A percentile compares a stretch with the other conserved stretches of the same genome.
Conservation (phyloP, 768 basidiomycete genomes). For the Mycena belliarum region DNA sequence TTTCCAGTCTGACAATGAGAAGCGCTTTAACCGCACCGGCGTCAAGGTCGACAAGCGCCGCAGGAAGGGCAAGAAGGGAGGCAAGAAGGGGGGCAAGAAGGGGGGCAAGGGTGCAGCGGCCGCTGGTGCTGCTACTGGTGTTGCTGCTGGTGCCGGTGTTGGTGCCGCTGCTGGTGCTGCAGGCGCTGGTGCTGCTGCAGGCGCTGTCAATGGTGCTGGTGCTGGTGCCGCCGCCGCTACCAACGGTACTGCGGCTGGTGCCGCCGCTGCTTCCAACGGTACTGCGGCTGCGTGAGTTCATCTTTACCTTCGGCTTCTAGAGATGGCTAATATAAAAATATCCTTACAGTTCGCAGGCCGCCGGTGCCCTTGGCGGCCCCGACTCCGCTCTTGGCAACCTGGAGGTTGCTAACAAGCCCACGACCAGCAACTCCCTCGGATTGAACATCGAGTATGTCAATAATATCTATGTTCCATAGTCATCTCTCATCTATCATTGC, state of each 20-base stretch:
- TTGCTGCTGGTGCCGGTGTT: conserved; percentile 21
- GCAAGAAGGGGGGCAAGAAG: too few relatives aligned
- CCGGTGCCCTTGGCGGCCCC: conserved; percentile 15
- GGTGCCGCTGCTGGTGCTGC: conserved; percentile 9
- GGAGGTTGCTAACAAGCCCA: conserved; percentile 39
- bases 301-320: not conserved
- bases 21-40: conserved; percentile 38
- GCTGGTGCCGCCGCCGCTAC: conserved; percentile 9
- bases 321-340: not conserved
- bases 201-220: not conserved
- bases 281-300: conserved; percentile 1
- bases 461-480: not conserved
- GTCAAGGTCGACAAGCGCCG: conserved; percentile 20
- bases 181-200: not conserved
- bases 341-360: not conserved
- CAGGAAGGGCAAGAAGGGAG: conserved; percentile 16
- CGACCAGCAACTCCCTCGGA: conserved; percentile 57
- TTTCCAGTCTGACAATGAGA: conserved; percentile 18
- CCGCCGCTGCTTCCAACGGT: conserved; percentile 2
- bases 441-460: conserved; percentile 66
- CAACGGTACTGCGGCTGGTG: not conserved
- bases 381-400: conserved; percentile 30
- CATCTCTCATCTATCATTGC: not conserved
- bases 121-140: not conserved
- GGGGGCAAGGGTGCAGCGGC: conserved; percentile 7